Evolutionary conservation across 768 basidiomycete species (phyloP).

Genomic region (Suillus discolor): DNA sequence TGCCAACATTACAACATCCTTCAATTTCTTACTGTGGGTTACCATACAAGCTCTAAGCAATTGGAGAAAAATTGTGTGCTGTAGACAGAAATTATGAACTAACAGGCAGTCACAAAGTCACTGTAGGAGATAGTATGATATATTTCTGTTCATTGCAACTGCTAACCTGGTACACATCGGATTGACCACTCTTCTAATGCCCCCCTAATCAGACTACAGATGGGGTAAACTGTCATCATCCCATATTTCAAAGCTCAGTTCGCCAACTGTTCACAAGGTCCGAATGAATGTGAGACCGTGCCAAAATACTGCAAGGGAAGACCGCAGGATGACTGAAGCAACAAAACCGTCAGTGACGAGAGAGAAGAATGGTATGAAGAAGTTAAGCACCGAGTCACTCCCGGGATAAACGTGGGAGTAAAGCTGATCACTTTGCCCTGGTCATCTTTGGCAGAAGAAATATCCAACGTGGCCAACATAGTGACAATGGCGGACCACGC

Average conservation of each 20-base stretch:
- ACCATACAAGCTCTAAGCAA: too few relatives aligned
- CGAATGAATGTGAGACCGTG: neutral
- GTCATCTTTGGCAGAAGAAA: conserved; percentile 3
- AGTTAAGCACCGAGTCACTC: neutral
- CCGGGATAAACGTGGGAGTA: conserved; percentile 1
- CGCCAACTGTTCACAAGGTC: neutral
- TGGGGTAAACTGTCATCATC: neutral
- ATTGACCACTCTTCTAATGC: neutral
- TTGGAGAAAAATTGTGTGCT: too few relatives aligned
- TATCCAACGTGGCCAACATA: conserved; percentile 17
- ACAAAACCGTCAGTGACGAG: neutral
- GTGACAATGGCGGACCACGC: conserved; percentile 23
- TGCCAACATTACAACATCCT: too few relatives aligned
- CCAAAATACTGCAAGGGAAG: conserved; percentile 7
- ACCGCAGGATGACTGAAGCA: neutral
- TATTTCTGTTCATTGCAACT: neutral
- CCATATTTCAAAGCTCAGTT: neutral
- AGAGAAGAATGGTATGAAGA: neutral
- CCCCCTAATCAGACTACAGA: neutral
- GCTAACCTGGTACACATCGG: neutral
- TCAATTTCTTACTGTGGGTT: too few relatives aligned
- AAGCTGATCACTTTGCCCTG: conserved; percentile 8
- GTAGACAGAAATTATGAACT: too few relatives aligned
- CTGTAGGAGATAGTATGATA: too few relatives aligned
- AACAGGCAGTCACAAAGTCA: too few relatives aligned